These are phyloP conservation scores for Tephrocybe sp. DNA, from an alignment of 768 basidiomycete genomes.

Conservation along the genomic window DNA sequence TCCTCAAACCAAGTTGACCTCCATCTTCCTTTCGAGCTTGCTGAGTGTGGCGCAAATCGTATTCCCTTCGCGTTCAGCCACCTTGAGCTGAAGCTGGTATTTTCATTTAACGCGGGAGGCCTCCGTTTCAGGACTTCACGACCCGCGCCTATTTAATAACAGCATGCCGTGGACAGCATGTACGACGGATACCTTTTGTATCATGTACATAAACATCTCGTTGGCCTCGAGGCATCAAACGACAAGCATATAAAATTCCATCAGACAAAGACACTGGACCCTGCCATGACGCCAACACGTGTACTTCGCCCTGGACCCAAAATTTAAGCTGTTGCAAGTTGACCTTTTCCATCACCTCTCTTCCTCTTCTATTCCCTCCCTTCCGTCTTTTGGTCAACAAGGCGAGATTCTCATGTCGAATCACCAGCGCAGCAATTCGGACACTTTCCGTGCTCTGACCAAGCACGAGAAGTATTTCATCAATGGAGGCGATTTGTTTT, in stretches of 20 bases:
- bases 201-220: constrained; percentile 2
- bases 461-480: constrained; percentile 45
- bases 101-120: no score
- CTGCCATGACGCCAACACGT: constrained; percentile 29
- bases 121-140: neutral
- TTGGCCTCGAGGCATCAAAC: constrained; percentile 18
- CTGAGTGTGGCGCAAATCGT: no score
- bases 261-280: constrained; percentile 10
- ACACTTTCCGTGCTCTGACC: constrained; percentile 23
- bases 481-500: constrained; percentile 49
- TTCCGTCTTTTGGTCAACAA: constrained; percentile 28
- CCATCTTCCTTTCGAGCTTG: no score
- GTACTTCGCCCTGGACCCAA: constrained; percentile 31
- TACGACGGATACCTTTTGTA: neutral
- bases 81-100: no score
- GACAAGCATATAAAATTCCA: constrained; percentile 16
- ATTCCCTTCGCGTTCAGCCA: no score
- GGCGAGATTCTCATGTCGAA: constrained; percentile 19
- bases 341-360: constrained; percentile 29
- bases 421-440: constrained; percentile 14
- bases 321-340: constrained; percentile 21
- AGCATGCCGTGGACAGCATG: constrained; percentile 1
- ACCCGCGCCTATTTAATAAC: constrained; percentile 2
- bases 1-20: no score
- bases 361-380: constrained; percentile 20